phyloP scores from a whole-genome alignment of 2,329 filamentous ascomycete genomes.

The Phialophora verrucosa region DNA sequence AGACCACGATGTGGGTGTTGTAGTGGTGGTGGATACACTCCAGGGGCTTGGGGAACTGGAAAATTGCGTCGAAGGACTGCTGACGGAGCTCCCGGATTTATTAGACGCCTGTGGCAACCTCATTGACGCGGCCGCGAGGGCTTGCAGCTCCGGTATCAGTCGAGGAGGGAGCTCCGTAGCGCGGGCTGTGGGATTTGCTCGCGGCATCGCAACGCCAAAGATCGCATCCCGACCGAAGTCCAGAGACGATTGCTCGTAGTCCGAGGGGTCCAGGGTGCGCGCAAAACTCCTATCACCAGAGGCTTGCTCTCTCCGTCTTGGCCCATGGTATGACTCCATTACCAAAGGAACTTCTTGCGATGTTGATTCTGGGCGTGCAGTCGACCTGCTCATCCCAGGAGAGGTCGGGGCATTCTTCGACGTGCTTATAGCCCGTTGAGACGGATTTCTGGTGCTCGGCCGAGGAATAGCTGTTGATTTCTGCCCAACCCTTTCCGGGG shows the following conservation, averaged over 20 bases:
- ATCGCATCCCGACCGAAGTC: slow-evolving; percentile 32
- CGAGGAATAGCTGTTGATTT: slow-evolving; percentile 27
- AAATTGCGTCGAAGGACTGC: slow-evolving; percentile 39
- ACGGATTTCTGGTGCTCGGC: slow-evolving; percentile 11
- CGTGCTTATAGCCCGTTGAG: slow-evolving; percentile 12
- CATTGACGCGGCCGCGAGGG: slow-evolving; percentile 33
- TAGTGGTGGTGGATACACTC: slow-evolving; percentile 42
- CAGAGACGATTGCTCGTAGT: slow-evolving; percentile 25
- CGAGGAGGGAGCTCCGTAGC: slow-evolving; percentile 35
- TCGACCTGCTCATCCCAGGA: slow-evolving; percentile 1
- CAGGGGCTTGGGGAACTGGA: slow-evolving; percentile 38
- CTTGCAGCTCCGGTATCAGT: slow-evolving; percentile 39
- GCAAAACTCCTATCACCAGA: slow-evolving; percentile 12
- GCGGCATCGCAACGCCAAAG: slow-evolving; percentile 35
- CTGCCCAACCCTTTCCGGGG: slow-evolving; percentile 13
- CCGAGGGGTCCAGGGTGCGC: slow-evolving; percentile 7
- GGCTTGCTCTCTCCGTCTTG: slow-evolving; percentile 4
- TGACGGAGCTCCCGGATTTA: slow-evolving; percentile 35
- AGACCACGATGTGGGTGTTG: slow-evolving; percentile 57
- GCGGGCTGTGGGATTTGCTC: slow-evolving; percentile 14
- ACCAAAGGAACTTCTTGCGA: slow-evolving; percentile 32
- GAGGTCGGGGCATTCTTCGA: slow-evolving; percentile 5
- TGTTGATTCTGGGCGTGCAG: slow-evolving; percentile 10
- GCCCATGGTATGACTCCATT: slow-evolving; percentile 22
- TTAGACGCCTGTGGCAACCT: slow-evolving; percentile 25